Evolutionary conservation across 164 flowering plant genomes (phyloP), one percentile per base, ranked within the genome.

Genomic region (Kalanchoe fedtschenkoi): DNA sequence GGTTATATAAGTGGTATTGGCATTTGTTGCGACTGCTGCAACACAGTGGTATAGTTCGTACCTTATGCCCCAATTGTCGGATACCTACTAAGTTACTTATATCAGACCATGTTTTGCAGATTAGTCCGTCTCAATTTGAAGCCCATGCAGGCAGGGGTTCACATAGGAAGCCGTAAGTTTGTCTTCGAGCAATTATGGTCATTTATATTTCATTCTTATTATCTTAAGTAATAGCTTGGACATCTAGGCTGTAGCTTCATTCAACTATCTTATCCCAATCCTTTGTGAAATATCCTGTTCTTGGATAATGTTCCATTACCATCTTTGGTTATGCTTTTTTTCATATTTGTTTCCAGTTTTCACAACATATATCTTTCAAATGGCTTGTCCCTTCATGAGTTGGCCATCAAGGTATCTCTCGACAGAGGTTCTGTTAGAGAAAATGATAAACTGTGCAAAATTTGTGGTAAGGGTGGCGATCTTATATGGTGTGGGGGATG

Each of bases 141-240:
- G 84, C 93, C 28, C 99, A 95, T 86, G 97, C 99, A 68, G 99
- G 97, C 66, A 83, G 81, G 75, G 88, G 91, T 44, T 64, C 87
- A 33, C 83, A 96, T 41, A 86, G 90, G 24, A 84, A 87, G 39
- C 99, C 99, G 99, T 95, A 62, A 81, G 99, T 85, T 8, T 46
- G 42, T 60, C 39, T 24, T 34, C 7, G 13, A 13, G 56, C 28
- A 26, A 51, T n/a, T 51, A 51, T 5, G 10, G 21, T 47, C 28
- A 47, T 47, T 47, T 35, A 1, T 46, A 32, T 30, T 57, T n/a
- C 30, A 9, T 29, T 29, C 30, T 34, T 17, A 47, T 57, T n/a
- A 15, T 14, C 11, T 9, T 34, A 19, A 47, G 28, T 3, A 47
- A 14, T 22, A 11, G n/a, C 60, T 16, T 15, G 5, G 35, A 0